These are phyloP conservation scores for Spinellus fusiger DNA, from an alignment of 192 early-diverging fungal genomes.

Conservation along the genomic window DNA sequence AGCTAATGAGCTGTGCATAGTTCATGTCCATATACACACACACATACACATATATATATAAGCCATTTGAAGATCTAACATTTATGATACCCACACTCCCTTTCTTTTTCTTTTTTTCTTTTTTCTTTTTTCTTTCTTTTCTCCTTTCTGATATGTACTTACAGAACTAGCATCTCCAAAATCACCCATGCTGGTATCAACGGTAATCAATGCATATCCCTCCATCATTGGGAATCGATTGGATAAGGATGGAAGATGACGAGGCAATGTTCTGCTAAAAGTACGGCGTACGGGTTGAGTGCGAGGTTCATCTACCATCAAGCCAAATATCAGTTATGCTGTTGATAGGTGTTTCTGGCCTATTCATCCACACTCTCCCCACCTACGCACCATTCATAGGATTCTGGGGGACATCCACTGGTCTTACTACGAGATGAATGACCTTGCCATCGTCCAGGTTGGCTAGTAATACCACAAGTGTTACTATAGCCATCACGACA, in stretches of 20 bases:
- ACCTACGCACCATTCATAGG: slow-evolving; percentile 34
- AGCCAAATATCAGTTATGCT: neutral
- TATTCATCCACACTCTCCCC: neutral
- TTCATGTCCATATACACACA: neutral
- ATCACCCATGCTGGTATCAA: slow-evolving; percentile 19
- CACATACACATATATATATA: neutral
- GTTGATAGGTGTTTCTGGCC: too few relatives aligned
- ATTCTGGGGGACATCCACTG: slow-evolving; percentile 40
- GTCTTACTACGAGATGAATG: slow-evolving; percentile 44
- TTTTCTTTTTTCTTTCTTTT: neutral
- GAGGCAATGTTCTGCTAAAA: slow-evolving; percentile 1
- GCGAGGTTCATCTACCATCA: slow-evolving; percentile 16
- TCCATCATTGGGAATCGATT: slow-evolving; percentile 27
- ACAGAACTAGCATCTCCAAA: slow-evolving; percentile 15
- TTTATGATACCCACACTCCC: too few relatives aligned
- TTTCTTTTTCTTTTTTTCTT: too few relatives aligned
- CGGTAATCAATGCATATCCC: slow-evolving; percentile 29
- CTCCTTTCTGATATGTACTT: neutral
- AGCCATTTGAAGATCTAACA: too few relatives aligned
- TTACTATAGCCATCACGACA: neutral
- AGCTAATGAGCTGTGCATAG: neutral
- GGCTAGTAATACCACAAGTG: slow-evolving; percentile 4
- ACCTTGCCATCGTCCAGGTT: slow-evolving; percentile 44
- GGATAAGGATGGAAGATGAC: neutral
- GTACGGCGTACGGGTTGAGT: slow-evolving; percentile 2